Percentiles rank a stretch among this genome's conserved stretches.
These are phyloP conservation scores for Apophysomyces trapeziformis DNA, from an alignment of 371 early-diverging fungal genomes.

Conservation along the genomic window DNA sequence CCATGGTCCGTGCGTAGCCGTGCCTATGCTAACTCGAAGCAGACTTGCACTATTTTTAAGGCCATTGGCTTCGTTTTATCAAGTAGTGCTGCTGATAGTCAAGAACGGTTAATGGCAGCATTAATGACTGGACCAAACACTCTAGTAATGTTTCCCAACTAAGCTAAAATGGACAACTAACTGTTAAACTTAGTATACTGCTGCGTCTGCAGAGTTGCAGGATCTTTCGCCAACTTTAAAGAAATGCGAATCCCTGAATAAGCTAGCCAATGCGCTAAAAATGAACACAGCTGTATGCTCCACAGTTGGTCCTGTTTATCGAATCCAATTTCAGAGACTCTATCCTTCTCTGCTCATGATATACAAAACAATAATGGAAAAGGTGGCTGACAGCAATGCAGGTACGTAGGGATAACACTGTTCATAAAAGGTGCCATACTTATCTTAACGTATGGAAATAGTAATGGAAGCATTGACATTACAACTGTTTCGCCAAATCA, in stretches of 20 bases:
- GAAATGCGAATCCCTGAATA: not conserved
- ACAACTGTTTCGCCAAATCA: conserved; percentile 72
- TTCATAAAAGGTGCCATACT: no score
- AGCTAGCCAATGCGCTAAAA: not conserved
- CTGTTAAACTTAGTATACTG: conserved; percentile 5
- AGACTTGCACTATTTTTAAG: conserved; percentile 89
- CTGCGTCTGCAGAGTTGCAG: conserved; percentile 2
- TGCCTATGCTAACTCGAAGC: conserved; percentile 2
- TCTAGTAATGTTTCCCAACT: conserved; percentile 40
- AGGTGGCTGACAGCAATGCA: not conserved
- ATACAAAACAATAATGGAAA: not conserved
- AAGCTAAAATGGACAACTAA: not conserved
- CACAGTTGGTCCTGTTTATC: not conserved
- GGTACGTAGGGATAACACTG: not conserved
- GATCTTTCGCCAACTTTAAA: not conserved
- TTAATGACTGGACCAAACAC: conserved; percentile 83
- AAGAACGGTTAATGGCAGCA: conserved; percentile 71
- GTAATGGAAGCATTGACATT: not conserved
- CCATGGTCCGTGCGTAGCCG: not conserved
- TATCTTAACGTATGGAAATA: not conserved
- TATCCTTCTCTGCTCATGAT: not conserved
- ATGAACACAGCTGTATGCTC: conserved; percentile 13
- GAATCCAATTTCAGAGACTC: not conserved
- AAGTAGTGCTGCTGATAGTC: conserved; percentile 69
- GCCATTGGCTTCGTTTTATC: conserved; percentile 89